Base-by-base conservation (phyloP, 306 rosid genomes). In the Lotus japonicus region DNA sequence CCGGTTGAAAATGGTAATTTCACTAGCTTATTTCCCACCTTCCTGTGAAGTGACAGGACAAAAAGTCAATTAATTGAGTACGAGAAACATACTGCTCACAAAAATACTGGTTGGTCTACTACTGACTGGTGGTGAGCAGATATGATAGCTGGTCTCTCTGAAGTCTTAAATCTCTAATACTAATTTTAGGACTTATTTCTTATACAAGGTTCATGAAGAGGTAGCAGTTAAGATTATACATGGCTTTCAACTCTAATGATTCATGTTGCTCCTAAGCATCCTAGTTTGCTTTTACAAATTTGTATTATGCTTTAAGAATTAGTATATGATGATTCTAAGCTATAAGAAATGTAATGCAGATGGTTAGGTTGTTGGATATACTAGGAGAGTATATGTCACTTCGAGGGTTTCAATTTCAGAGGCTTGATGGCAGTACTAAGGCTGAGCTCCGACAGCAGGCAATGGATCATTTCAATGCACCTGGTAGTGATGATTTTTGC, bases 401-500 rank as follows among this genome's bases (percentile, higher is more conserved):
- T 41, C 81, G 97, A 77, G 99, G 99, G 64, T 95, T 88, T 84
- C 96, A 95, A 71, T 90, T 95, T 83, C 99, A 95, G 75, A 84
- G 99, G 81, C 96, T 95, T 61, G 99, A 95, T 81, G 99, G 99
- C 19, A 95, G 99, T 74, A 95, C 99, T 36, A 95, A 95, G 83
- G 86, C 99, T 16, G 99, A 95, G 82, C 64, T 90, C 67, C 96
- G 99, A 14, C 99, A 95, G 60, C 99, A 95, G 84, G 99, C 99
- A 31, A 95, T 95, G 99, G 99, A 95, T 7, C 99, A 95, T 82
- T 95, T 95, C 68, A 95, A 95, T 81, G 99, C 97, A 33, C 91
- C 97, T 76, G 97, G 92, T 38, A 95, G 99, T 80, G 97, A 95
- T 66, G 99, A 95, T 77, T 95, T 95, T 77, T 95, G 99, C 80